These are phyloP conservation scores for Coelastrella sp. DNA, from an alignment of 139 green algal genomes.

Conservation along the genomic window DNA sequence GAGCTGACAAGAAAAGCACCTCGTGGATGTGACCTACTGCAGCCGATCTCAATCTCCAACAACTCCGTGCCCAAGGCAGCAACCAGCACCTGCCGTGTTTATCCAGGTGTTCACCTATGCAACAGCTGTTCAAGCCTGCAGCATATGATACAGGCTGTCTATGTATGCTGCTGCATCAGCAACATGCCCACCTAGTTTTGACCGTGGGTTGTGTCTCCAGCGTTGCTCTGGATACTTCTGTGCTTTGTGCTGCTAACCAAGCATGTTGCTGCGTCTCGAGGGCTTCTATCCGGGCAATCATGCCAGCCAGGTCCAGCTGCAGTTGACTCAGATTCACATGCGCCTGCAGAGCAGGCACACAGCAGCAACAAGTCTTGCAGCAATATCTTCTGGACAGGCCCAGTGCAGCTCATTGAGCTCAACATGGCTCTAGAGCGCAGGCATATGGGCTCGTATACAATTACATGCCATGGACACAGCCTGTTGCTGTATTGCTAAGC, in stretches of 20 bases:
- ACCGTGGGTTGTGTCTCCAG: neutral
- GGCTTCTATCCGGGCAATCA: neutral
- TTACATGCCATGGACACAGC: no score
- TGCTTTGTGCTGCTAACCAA: constrained; percentile 5
- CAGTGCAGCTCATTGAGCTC: no score
- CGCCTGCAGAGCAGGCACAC: neutral
- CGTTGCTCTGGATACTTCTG: neutral
- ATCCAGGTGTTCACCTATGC: no score
- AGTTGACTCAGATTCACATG: neutral
- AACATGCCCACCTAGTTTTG: neutral
- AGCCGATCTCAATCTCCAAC: no score
- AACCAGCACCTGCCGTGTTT: no score
- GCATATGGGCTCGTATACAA: no score
- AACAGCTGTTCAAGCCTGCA: neutral
- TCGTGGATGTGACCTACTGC: no score
- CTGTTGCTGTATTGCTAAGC: no score
- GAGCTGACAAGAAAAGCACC: no score
- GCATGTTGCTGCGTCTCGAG: constrained; percentile 31
- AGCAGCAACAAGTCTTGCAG: neutral
- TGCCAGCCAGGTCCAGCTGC: neutral
- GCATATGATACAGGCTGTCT: neutral
- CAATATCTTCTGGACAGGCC: no score
- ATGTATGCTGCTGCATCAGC: neutral
- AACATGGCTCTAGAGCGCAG: no score
- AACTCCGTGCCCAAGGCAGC: no score